Percentiles rank a stretch among this genome's conserved stretches.
phyloP scores from a whole-genome alignment of 2,329 filamentous ascomycete species.

The Fusarium gaditjirri region DNA sequence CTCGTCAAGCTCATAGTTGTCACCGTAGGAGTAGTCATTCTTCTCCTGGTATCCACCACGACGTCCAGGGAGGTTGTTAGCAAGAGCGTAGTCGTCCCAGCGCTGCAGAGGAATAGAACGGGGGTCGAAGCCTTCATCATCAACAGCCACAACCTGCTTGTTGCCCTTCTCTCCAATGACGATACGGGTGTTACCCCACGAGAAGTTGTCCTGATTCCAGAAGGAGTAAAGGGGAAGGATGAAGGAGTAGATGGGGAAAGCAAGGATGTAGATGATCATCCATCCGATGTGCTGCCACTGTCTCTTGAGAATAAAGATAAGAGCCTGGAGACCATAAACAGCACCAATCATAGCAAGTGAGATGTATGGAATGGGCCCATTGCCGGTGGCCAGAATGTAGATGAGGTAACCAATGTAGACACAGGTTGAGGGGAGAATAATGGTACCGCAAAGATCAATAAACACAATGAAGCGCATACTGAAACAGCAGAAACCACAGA shows the following conservation, averaged over 20 bases:
- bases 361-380: conserved; percentile 83
- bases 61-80: conserved; percentile 90
- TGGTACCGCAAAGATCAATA: conserved; percentile 90
- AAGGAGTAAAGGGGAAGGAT: conserved; percentile 95
- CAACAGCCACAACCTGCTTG: conserved; percentile 89
- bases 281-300: conserved; percentile 99
- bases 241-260: conserved; percentile 93
- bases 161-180: conserved; percentile 93
- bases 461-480: conserved; percentile 98
- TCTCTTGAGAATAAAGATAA: conserved; percentile 96
- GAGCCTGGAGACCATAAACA: conserved; percentile 93
- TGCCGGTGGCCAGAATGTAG: conserved; percentile 75
- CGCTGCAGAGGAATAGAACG: conserved; percentile 92
- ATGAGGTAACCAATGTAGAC: conserved; percentile 89
- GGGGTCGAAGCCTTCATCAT: conserved; percentile 88
- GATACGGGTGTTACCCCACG: conserved; percentile 97
- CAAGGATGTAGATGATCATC: conserved; percentile 99
- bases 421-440: conserved; percentile 90
- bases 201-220: conserved; percentile 99
- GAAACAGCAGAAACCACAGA: conserved; percentile 99
- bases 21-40: conserved; percentile 71
- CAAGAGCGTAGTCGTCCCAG: conserved; percentile 94
- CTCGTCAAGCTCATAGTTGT: conserved; percentile 96
- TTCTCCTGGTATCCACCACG: conserved; percentile 79
- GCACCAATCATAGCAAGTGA: conserved; percentile 89